Evolutionary conservation across 306 rosid genomes (phyloP).

Genomic region (Aeschynomene evenia): DNA sequence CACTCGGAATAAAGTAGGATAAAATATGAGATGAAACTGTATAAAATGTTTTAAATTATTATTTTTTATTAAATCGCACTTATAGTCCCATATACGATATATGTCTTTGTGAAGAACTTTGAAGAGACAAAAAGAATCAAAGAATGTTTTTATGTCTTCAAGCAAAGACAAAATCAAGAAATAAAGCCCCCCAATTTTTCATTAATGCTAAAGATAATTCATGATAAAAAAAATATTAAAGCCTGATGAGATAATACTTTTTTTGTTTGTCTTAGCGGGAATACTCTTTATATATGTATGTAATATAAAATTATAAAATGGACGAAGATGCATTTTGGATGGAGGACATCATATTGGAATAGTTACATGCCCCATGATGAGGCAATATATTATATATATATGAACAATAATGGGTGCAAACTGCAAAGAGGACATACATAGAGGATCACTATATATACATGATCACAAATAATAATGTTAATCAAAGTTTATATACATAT

Average conservation of each 20-base stretch:
- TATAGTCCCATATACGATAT: neutral
- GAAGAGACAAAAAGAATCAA: neutral
- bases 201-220: neutral
- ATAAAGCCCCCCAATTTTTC: no score
- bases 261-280: no score
- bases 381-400: no score
- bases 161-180: no score
- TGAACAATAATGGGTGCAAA: no score
- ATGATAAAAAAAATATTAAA: neutral
- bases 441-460: no score
- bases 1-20: neutral
- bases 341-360: slow-evolving; percentile 1
- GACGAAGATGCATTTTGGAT: no score
- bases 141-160: neutral
- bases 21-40: neutral
- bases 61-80: neutral
- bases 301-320: no score
- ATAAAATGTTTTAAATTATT: neutral
- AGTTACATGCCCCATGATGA: slow-evolving; percentile 30
- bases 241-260: neutral
- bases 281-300: no score
- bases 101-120: neutral
- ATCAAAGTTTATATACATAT: no score
- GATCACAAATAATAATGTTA: no score
- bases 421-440: neutral